Evolutionary conservation across 331 rosid genomes (phyloP).

Genomic region (Malus hybrid): DNA sequence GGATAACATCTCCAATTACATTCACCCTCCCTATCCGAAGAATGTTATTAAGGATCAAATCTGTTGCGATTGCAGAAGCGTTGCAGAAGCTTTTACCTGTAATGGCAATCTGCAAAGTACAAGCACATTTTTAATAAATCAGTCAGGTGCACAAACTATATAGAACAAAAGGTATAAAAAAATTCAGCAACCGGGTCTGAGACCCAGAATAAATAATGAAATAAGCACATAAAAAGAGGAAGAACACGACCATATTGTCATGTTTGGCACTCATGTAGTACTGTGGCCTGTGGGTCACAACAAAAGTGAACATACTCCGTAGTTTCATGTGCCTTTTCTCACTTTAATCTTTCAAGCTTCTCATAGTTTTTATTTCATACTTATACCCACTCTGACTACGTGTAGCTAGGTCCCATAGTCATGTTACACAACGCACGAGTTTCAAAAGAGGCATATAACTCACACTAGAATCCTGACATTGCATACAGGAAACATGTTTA

Average conservation of each 20-base stretch:
- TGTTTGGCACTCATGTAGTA: neutral
- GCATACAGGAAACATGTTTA: neutral
- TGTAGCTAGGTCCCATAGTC: neutral
- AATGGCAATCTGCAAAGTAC: conserved; percentile 66
- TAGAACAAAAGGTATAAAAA: neutral
- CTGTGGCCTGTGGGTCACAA: neutral
- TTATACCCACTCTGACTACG: neutral
- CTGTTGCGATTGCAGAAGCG: conserved; percentile 79
- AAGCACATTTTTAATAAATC: conserved; percentile 4
- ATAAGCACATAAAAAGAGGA: neutral
- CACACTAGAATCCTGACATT: neutral
- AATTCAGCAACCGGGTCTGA: neutral
- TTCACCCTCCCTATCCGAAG: conserved; percentile 88
- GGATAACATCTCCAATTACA: conserved; percentile 89
- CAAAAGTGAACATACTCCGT: neutral
- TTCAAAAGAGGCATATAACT: neutral
- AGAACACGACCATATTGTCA: neutral
- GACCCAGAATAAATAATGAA: neutral
- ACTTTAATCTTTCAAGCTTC: neutral
- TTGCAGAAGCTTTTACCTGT: conserved; percentile 84
- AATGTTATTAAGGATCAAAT: conserved; percentile 76
- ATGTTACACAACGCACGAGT: neutral
- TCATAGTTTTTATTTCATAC: neutral
- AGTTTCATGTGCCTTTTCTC: neutral
- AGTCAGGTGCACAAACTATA: neutral